phyloP scores from a whole-genome alignment of 208 protist species.

The Strigomonas culicis region DNA sequence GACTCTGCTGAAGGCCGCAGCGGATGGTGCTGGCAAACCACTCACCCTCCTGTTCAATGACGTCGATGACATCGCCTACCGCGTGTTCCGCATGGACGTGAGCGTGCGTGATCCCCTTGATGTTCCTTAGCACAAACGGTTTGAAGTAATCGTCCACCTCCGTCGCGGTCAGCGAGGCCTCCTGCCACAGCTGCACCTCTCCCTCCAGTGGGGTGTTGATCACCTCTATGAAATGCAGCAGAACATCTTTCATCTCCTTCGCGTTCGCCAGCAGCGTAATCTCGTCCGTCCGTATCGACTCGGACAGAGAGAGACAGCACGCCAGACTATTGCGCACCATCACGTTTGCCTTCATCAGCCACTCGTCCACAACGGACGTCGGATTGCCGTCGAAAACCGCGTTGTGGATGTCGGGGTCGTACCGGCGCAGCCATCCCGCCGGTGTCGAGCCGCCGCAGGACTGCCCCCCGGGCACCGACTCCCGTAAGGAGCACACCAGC shows the following conservation, averaged over 20 bases:
- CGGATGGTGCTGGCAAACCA: slow-evolving; percentile 60
- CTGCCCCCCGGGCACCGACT: slow-evolving; percentile 15
- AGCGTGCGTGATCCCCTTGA: slow-evolving; percentile 17
- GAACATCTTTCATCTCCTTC: slow-evolving; percentile 20
- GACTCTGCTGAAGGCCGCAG: slow-evolving; percentile 29
- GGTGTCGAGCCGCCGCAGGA: slow-evolving; percentile 54
- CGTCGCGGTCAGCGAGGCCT: slow-evolving; percentile 23
- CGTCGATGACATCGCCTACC: slow-evolving; percentile 22
- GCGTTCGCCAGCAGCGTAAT: slow-evolving; percentile 23
- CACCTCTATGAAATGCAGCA: slow-evolving; percentile 31
- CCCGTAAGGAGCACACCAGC: slow-evolving; percentile 47
- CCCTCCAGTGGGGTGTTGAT: slow-evolving; percentile 47
- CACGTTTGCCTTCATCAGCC: slow-evolving; percentile 80
- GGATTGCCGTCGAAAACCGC: slow-evolving; percentile 37
- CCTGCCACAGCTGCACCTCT: slow-evolving; percentile 36
- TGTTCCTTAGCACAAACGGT: slow-evolving; percentile 23
- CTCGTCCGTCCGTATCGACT: slow-evolving; percentile 29
- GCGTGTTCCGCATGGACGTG: slow-evolving; percentile 15
- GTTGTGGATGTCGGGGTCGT: slow-evolving; percentile 32
- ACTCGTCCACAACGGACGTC: slow-evolving; percentile 68
- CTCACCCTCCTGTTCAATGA: slow-evolving; percentile 44
- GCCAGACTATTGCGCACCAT: slow-evolving; percentile 63
- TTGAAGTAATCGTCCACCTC: slow-evolving; percentile 40
- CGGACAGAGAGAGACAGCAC: slow-evolving; percentile 31
- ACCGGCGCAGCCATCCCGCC: slow-evolving; percentile 72